Evolutionary conservation across 2,329 filamentous ascomycete species (phyloP), one percentile per base, ranked within the genome.

Genomic region (Botrytis fabae): DNA sequence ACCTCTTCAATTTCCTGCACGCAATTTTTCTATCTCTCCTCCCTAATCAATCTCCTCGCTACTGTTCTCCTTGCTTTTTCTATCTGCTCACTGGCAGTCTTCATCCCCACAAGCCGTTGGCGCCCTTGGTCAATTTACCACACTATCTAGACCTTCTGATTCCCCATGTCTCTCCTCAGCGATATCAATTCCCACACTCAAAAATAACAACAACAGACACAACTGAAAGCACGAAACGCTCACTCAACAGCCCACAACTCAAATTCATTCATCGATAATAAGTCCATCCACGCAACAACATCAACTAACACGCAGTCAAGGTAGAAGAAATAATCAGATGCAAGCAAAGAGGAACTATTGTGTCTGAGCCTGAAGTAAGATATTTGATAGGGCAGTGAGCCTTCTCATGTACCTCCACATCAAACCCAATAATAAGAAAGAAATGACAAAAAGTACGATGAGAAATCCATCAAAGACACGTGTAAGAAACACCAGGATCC

Each of bases 401-500:
- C 65, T 38, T 69, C 12, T 46, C 48, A 22, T 25, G 12, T 42
- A 25, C n/a, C 1, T 42, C 28, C 38, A 22, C 18, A 57, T 28
- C n/a, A 16, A 69, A 42, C 65, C 22, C 38, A 28, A 25, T 16
- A 44, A 32, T 1, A 12, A 9, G 12, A 62, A 63, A 63, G 32
- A 28, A 71, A 64, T 28, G n/a, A 54, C 10, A 71, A 35, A n/a
- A 71, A 70, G n/a, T 3, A 28, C 16, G 65, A 42, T 42, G 48
- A 69, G 38, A 32, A 57, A 57, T 69, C 48, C 48, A 65, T 71
- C 59, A 65, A 32, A 4, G 16, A 51, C 12, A 44, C 59, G 32
- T 60, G 44, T 48, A 71, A 57, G 69, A 71, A 71, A 65, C 44
- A 64, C 69, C 48, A 42, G 65, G 38, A 69, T 59, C 65, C 65